Base-by-base conservation (phyloP, 1,284 basidiomycete species). In the Cryptococcus neoformans region DNA sequence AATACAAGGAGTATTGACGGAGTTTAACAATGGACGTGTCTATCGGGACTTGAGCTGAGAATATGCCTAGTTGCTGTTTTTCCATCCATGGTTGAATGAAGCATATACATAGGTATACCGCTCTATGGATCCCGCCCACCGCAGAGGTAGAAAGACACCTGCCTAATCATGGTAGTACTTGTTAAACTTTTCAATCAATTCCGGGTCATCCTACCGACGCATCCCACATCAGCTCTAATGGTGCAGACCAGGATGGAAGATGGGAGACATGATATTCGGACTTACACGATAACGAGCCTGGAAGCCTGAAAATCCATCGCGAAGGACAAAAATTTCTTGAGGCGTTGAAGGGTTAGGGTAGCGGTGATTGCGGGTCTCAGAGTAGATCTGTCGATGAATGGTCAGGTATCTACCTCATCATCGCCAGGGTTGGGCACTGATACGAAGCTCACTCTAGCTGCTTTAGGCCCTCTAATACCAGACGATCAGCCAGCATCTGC, bases 111-210 rank as follows among this genome's bases (percentile, higher is more conserved):
- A 28, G 28, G 2, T 28, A 28, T 28, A 28, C 28, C 28, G 2
- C 28, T 28, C 28, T 28, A 28, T 4, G 28, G 28, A 28, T 21
- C 28, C 28, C 28, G 28, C 28, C 4, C 28, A 28, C 28, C 28
- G 28, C 28, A 3, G 28, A 28, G 28, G 28, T 28, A 28, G 28
- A 28, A 28, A 28, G 4, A 28, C 2, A 4, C 28, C 28, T 44
- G n/a, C 28, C 44, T 50, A 73, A 56, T 70, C 69, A 55, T 76
- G 74, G 54, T 73, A 76, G 51, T 62, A 68, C 68, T 73, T 74
- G 65, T 77, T 76, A 60, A 76, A 78, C 64, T 78, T 77, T 55
- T 78, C 75, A 1, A 78, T 65, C 55, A 78, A 59, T 41, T 63
- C 68, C 6, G 71, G 66, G 54, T 78, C 75, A 55, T 74, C 60